Evolutionary conservation across 768 basidiomycete genomes (phyloP), one percentile per base, ranked within the genome.

Genomic region (Paxillus rubicundulus): DNA sequence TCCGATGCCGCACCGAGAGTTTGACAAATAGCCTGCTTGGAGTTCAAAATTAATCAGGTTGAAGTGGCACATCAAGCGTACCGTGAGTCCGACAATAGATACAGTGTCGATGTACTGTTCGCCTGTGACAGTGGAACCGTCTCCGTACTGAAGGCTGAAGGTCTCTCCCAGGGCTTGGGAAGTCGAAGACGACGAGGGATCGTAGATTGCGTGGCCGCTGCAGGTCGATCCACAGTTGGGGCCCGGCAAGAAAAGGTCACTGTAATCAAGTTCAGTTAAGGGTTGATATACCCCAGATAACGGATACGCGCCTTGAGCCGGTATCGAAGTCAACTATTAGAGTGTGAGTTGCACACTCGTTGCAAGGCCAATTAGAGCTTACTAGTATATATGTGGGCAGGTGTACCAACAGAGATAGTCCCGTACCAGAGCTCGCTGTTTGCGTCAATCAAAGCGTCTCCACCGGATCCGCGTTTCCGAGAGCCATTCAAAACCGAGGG

Each of bases 161-260:
- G 24, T 38, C 18, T 34, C 12, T 5, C 12, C 7, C 50, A 54
- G 17, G 16, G 54, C 45, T 1, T 39, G 17, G 3, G 60, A 13
- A 14, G 55, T 56, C 5, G 50, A 47, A 28, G 63, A 65, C 12
- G 9, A 2, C 1, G 14, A 7, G 1, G 74, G 61, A 52, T 71
- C 49, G 57, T 73, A 77, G 41, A 62, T 55, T 27, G 43, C 55
- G 54, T 76, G 72, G 2, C 52, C 60, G 0, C 16, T 5, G 54
- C 75, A 76, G 27, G 4, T 55, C 17, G 50, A 57, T 17, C 2
- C 30, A 54, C 70, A 71, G 4, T 44, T 4, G 4, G 57, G 28
- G 1, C 59, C 61, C 7, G 70, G 69, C 30, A 71, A 34, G 52
- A 66, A 65, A 4, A 70, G 47, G 41, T 70, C 69, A 18, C 67